Conservation (phyloP, 495 filamentous ascomycete genomes). For the Penicillium ucsense region DNA sequence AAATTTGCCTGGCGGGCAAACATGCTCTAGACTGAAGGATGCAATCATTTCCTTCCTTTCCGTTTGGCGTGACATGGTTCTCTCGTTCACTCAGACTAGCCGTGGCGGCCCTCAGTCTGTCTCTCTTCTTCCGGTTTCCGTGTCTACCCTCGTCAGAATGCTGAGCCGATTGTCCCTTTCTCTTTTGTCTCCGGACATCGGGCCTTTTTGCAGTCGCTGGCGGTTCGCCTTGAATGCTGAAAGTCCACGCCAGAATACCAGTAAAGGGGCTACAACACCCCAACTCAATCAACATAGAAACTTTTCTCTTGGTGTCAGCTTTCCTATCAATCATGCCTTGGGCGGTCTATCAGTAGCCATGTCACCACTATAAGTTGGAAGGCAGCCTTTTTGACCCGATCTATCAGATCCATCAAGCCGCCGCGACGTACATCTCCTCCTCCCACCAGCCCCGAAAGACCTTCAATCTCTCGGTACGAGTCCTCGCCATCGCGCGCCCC, state of each 20-base stretch:
- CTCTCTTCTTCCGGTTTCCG: too few relatives aligned
- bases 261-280: background rate
- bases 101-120: too few relatives aligned
- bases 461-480: conserved; percentile 52
- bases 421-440: conserved; percentile 43
- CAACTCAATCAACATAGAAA: conserved; percentile 3
- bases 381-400: too few relatives aligned
- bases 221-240: background rate
- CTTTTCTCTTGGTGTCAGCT: background rate
- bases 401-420: background rate
- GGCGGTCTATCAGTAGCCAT: too few relatives aligned
- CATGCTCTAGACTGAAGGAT: too few relatives aligned
- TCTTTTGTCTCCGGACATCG: background rate
- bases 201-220: background rate
- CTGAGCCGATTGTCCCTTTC: too few relatives aligned
- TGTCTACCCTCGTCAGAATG: too few relatives aligned
- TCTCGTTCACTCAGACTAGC: too few relatives aligned
- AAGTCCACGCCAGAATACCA: background rate
- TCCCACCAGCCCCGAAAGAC: conserved; percentile 64
- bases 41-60: too few relatives aligned
- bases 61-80: too few relatives aligned
- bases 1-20: too few relatives aligned
- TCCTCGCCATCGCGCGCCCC: conserved; percentile 55
- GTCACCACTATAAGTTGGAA: too few relatives aligned
- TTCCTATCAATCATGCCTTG: background rate